Evolutionary conservation across 805 yeast species (phyloP).

Genomic region (Candida ovalis): DNA sequence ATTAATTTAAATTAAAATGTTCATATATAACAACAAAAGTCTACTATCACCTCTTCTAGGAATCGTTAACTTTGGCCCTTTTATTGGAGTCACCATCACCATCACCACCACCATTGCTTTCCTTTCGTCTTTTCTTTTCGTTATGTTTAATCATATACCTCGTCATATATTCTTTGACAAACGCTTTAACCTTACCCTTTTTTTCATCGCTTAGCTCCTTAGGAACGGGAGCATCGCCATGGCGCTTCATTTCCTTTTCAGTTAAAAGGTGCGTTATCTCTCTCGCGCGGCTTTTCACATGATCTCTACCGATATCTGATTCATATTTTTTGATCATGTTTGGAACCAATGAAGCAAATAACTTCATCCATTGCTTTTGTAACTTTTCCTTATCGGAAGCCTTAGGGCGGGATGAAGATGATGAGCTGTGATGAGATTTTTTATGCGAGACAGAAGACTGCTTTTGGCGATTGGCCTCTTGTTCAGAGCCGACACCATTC

Average conservation of each 20-base stretch:
- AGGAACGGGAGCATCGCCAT: constrained; percentile 42
- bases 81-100: neutral
- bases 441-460: neutral
- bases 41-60: neutral
- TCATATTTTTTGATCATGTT: constrained; percentile 68
- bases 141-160: constrained; percentile 51
- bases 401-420: neutral
- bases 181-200: constrained; percentile 63
- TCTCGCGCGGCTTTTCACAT: constrained; percentile 70
- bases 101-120: neutral
- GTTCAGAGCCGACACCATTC: neutral
- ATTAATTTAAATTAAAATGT: neutral
- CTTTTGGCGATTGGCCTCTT: neutral
- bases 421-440: neutral
- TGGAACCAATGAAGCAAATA: constrained; percentile 75
- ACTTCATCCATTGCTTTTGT: constrained; percentile 36
- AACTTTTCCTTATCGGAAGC: neutral
- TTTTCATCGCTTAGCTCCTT: constrained; percentile 59
- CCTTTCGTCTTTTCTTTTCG: constrained; percentile 30
- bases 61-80: neutral
- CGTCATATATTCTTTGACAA: constrained; percentile 61
- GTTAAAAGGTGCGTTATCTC: constrained; percentile 69
- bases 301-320: constrained; percentile 64
- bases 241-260: constrained; percentile 60
- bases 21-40: neutral